phyloP scores from a whole-genome alignment of 371 early-diverging fungal species.

The Mortierella sp. region DNA sequence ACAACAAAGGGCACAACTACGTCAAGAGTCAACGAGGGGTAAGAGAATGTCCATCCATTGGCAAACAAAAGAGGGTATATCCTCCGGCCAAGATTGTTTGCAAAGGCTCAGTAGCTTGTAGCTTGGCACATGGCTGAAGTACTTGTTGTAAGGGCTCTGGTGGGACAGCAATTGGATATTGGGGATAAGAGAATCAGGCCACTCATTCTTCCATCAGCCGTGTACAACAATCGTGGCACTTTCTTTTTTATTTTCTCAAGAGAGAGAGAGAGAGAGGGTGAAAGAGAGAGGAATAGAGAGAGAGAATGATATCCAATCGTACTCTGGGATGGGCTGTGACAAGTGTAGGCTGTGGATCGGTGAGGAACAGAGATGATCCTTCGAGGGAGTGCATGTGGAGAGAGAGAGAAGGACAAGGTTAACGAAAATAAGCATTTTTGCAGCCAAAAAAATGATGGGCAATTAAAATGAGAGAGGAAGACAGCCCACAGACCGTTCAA shows the following conservation, averaged over 20 bases:
- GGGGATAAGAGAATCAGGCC: neutral
- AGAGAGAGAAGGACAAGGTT: neutral
- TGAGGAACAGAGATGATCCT: neutral
- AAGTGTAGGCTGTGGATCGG: slow-evolving; percentile 6
- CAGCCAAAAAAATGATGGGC: too few species aligned
- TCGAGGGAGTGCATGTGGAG: neutral
- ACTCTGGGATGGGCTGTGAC: neutral
- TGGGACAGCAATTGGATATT: neutral
- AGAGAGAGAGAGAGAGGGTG: neutral
- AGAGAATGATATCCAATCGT: neutral
- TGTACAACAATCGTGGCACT: neutral
- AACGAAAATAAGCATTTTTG: slow-evolving; percentile 10
- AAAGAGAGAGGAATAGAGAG: neutral
- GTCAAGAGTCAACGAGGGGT: neutral
- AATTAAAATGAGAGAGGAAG: neutral
- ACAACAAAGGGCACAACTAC: neutral
- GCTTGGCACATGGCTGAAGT: neutral
- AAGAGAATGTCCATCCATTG: neutral
- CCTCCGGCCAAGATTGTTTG: too few species aligned
- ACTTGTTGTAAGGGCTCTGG: neutral
- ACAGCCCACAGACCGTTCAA: neutral
- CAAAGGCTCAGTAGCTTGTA: neutral
- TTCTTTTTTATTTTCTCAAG: neutral
- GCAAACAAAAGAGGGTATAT: neutral
- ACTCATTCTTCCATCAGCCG: neutral